Base-by-base conservation (phyloP, 306 rosid genomes). In the Pterocarpus macrocarpus region DNA sequence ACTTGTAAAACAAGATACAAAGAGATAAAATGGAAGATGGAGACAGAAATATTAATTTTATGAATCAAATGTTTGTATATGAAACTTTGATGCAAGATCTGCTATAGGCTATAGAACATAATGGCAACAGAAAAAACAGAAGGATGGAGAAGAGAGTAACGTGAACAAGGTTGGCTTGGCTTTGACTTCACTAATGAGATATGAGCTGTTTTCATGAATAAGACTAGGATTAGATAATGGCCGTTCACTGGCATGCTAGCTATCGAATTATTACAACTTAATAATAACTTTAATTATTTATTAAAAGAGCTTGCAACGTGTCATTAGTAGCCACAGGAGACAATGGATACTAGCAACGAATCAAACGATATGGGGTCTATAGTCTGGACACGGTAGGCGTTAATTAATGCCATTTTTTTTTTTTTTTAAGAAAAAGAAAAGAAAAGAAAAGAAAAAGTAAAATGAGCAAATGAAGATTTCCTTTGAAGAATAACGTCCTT, bases 231-330 rank as follows among this genome's bases (percentile, higher is more conserved):
- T 50, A 84, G 68, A 32, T 36, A 68, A 59, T 84, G 81, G 73
- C 5, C 45, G 59, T 69, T 70, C 28, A 72, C 79, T 85, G 82
- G 85, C 82, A 76, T 45, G 66, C 43, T 75, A 55, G 63, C 39
- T 68, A 66, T 66, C 66, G 32, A 64, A 45, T 56, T 65, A 36
- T 75, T 22, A 22, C 28, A 22, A 22, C 28, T 22, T 22, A 22
- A 22, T 38, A 38, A 38, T 2, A 4, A 38, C 41, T 38, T 38
- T 22, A 22, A 4, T 4, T 6, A 4, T 38, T 38, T 38, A 0
- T 38, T 38, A 0, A 38, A 36, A 3, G 8, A 66, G 34, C 4
- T 22, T 8, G 52, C 6, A 5, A 67, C 11, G 28, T 41, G 56
- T 35, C 55, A 67, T 9, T 55, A 17, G 8, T 5, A 14, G 47